Conservation (phyloP, 805 yeast genomes). For the Debaryomyces tyrocola region DNA sequence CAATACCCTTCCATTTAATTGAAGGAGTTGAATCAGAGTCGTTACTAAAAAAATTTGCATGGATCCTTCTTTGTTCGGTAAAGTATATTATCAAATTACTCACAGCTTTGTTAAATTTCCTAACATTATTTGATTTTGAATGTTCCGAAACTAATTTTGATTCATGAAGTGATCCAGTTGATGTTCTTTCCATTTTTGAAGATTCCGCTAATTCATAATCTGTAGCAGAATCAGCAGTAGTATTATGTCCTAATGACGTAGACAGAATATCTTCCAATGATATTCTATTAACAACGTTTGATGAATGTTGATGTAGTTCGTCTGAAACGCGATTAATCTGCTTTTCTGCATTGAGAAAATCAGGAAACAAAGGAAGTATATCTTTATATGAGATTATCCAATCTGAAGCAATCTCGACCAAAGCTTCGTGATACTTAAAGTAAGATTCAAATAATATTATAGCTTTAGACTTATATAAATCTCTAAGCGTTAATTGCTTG, state of each 20-base stretch:
- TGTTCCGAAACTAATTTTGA: background rate
- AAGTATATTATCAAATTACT: conserved; percentile 46
- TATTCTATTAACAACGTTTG: conserved; percentile 17
- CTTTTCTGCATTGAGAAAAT: conserved; percentile 30
- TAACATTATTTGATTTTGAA: conserved; percentile 20
- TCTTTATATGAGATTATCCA: conserved; percentile 40
- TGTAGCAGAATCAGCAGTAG: conserved; percentile 10
- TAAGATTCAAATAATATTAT: conserved; percentile 31
- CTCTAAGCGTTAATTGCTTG: conserved; percentile 34
- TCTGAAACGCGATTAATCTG: background rate
- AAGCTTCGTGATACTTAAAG: conserved; percentile 35
- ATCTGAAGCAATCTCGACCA: conserved; percentile 40
- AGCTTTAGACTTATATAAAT: conserved; percentile 34
- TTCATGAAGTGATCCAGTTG: conserved; percentile 5
- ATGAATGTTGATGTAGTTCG: background rate
- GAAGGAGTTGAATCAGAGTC: conserved; percentile 19
- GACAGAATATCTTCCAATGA: conserved; percentile 18
- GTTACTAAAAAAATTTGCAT: conserved; percentile 34
- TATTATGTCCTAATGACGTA: conserved; percentile 5
- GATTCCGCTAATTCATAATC: conserved; percentile 6
- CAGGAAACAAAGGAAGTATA: conserved; percentile 37
- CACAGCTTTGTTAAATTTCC: conserved; percentile 34
- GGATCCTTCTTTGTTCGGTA: conserved; percentile 54
- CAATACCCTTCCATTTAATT: conserved; percentile 47
- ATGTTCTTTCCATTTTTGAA: conserved; percentile 1